These are phyloP conservation scores for Leishmania arabica DNA, from an alignment of 208 protist species.

Conservation along the genomic window DNA sequence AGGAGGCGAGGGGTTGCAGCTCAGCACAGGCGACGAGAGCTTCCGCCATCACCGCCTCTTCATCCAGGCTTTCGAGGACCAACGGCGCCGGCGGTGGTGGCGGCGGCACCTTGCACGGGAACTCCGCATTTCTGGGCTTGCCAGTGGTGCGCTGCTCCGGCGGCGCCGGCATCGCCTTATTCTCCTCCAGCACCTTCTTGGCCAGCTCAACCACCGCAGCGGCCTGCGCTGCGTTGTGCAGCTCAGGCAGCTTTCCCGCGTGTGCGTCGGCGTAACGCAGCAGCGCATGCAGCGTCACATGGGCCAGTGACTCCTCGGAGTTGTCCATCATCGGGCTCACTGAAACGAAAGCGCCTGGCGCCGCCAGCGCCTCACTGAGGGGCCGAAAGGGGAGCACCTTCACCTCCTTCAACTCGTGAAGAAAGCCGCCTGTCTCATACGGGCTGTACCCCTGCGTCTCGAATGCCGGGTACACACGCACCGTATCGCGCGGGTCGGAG, in stretches of 20 bases:
- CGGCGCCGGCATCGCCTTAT: constrained; percentile 41
- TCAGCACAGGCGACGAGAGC: constrained; percentile 74
- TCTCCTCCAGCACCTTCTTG: constrained; percentile 56
- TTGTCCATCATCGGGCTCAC: constrained; percentile 90
- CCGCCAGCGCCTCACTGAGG: constrained; percentile 53
- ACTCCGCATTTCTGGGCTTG: constrained; percentile 56
- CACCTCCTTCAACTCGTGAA: constrained; percentile 85
- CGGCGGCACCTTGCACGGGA: constrained; percentile 56
- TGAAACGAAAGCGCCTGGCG: constrained; percentile 69
- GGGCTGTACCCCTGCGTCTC: constrained; percentile 64
- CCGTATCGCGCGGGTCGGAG: constrained; percentile 69
- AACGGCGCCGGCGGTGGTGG: constrained; percentile 64
- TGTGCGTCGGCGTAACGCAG: constrained; percentile 73
- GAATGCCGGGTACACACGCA: constrained; percentile 88
- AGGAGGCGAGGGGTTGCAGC: constrained; percentile 90
- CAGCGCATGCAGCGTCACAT: constrained; percentile 64
- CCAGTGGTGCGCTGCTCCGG: constrained; percentile 2
- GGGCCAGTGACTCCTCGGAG: constrained; percentile 73
- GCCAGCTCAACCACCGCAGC: constrained; percentile 60
- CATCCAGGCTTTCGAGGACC: constrained; percentile 60
- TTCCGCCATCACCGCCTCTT: constrained; percentile 42
- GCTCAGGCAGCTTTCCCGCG: constrained; percentile 48
- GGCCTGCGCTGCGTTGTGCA: constrained; percentile 70
- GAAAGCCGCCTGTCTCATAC: constrained; percentile 85
- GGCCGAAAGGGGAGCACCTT: constrained; percentile 54